Base-by-base conservation (phyloP, 352 stramenopile species). In the Phytophthora kernoviae region DNA sequence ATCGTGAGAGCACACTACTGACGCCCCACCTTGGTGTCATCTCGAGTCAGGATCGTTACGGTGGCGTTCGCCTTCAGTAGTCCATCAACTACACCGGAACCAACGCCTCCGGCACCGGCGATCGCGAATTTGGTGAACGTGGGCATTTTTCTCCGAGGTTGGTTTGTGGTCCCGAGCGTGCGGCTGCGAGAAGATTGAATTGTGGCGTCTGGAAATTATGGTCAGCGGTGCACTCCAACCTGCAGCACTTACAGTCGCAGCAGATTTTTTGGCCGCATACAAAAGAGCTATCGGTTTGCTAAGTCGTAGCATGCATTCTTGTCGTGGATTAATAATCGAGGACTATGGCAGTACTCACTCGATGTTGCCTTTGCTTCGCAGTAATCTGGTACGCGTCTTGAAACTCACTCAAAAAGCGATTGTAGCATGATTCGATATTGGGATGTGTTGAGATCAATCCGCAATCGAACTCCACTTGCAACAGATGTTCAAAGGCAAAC, bases 1-100 rank as follows among this genome's bases (percentile, higher is more conserved):
- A 60, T 26, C 52, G 52, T 40, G 36, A 17, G 40, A 33, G 9
- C 43, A 30, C 52, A 41, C 40, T 1, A 22, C 15, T 6, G 24
- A 27, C 11, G 44, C 15, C 30, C 15, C 30, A 62, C 59, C 59
- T 68, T 68, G 10, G 30, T 43, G 22, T 68, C 59, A 20, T 68
- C 61, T 1, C 46, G 41, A 27, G 54, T 69, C 24, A 69, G 10
- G 17, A 40, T 46, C 33, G 33, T 41, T 9, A 42, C 54, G 5
- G 54, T 27, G 21, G 22, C 12, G 36, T 43, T 46, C 15, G 36
- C 21, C 21, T 63, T 15, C 37, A 63, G 22, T 12, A 45, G 39
- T 6, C 15, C 39, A 1, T 45, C 39, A 24, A 45, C 39, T 12
- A 45, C 20, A 12, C n/a, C 20, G n/a, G 17, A 45, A 26, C 39